Conservation (phyloP, 371 early-diverging fungal genomes). For the Mortierella sp. region DNA sequence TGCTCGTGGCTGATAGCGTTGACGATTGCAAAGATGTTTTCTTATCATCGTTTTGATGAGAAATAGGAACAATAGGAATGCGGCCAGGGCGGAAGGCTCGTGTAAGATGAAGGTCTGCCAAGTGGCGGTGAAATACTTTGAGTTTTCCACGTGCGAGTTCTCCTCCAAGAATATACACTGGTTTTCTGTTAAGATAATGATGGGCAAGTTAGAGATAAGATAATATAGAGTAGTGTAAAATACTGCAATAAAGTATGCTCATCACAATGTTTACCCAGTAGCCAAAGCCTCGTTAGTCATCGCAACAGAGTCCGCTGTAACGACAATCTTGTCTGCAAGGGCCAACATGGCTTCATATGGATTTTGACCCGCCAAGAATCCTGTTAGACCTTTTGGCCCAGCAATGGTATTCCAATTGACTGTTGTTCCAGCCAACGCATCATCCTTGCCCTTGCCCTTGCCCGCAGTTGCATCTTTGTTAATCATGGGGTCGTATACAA, state of each 20-base stretch:
- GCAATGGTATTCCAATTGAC: conserved; percentile 10
- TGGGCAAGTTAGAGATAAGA: not conserved
- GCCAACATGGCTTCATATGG: conserved; percentile 52
- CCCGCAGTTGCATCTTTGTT: not conserved
- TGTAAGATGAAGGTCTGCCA: conserved; percentile 26
- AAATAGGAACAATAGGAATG: conserved; percentile 12
- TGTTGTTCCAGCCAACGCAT: not conserved
- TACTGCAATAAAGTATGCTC: too few relatives aligned
- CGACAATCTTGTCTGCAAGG: conserved; percentile 53
- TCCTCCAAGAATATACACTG: conserved; percentile 48
- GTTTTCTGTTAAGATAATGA: conserved; percentile 32
- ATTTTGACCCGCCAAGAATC: conserved; percentile 18
- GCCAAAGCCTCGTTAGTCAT: conserved; percentile 56
- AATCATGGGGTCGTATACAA: conserved; percentile 46
- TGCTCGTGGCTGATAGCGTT: not conserved
- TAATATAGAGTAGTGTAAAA: not conserved
- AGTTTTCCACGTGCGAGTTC: conserved; percentile 53
- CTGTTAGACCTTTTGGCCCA: conserved; percentile 18
- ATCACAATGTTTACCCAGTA: conserved; percentile 27
- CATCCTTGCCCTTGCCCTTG: not conserved
- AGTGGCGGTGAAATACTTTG: conserved; percentile 50
- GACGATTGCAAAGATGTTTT: not conserved
- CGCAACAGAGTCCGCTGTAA: conserved; percentile 48
- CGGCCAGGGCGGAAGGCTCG: conserved; percentile 55
- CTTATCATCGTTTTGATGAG: not conserved